phyloP scores from a whole-genome alignment of 2,329 filamentous ascomycete genomes.

The Emergomyces pasteurianus region DNA sequence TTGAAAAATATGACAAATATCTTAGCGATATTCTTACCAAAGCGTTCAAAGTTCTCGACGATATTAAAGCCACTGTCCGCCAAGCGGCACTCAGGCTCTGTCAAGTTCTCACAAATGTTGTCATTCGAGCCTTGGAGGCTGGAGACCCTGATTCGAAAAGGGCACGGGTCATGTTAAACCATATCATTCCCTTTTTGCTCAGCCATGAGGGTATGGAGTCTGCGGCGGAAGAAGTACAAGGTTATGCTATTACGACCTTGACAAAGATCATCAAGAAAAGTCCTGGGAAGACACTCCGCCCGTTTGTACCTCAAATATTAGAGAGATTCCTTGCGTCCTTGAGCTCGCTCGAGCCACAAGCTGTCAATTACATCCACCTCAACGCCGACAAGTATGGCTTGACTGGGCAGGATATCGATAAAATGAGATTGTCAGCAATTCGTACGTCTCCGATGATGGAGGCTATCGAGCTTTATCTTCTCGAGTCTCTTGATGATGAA shows the following conservation, averaged over 20 bases:
- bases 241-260: conserved; percentile 71
- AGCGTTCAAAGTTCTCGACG: conserved; percentile 83
- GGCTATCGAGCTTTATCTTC: conserved; percentile 67
- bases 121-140: conserved; percentile 75
- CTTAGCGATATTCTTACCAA: conserved; percentile 75
- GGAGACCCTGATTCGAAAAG: conserved; percentile 54
- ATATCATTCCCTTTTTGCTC: conserved; percentile 81
- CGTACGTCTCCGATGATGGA: conserved; percentile 83
- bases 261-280: conserved; percentile 84
- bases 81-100: conserved; percentile 70
- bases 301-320: conserved; percentile 71
- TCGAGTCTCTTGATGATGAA: conserved; percentile 67
- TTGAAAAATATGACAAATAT: conserved; percentile 68
- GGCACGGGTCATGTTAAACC: conserved; percentile 66
- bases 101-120: conserved; percentile 68
- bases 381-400: conserved; percentile 74
- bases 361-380: conserved; percentile 84
- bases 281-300: conserved; percentile 58
- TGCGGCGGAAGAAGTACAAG: conserved; percentile 72
- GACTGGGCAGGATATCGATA: conserved; percentile 81
- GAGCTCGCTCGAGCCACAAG: conserved; percentile 78
- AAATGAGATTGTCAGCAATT: conserved; percentile 67
- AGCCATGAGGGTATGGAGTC: conserved; percentile 84
- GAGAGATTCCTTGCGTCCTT: conserved; percentile 70
- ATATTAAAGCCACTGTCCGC: conserved; percentile 86